Evolutionary conservation across 805 yeast species (phyloP).

Genomic region (Candida incommunis): DNA sequence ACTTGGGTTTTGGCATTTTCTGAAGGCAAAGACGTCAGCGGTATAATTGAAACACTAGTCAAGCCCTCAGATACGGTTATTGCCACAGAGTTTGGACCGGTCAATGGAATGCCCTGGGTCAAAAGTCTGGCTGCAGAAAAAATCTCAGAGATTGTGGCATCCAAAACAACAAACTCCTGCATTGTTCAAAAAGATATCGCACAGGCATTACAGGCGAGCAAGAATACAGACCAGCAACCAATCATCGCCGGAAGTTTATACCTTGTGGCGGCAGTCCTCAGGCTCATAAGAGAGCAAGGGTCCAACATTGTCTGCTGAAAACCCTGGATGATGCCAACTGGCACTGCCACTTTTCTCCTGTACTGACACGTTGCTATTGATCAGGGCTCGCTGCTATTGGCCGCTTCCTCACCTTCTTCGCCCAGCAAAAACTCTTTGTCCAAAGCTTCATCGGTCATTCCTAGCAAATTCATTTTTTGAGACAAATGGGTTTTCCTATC

Average conservation of each 20-base stretch:
- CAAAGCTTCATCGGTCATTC: background rate
- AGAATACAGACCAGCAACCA: background rate
- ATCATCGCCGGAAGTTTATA: constrained; percentile 1
- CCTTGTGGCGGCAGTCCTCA: background rate
- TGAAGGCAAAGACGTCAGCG: constrained; percentile 46
- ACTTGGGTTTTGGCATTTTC: constrained; percentile 66
- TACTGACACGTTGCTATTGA: too few relatives aligned
- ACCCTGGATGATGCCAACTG: too few relatives aligned
- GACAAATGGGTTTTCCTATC: background rate
- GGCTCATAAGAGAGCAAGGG: background rate
- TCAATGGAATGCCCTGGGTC: constrained; percentile 95
- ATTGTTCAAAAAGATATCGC: background rate
- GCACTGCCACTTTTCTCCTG: too few relatives aligned
- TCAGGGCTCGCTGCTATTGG: too few relatives aligned
- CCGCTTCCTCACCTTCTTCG: too few relatives aligned
- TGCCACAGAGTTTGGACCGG: constrained; percentile 48
- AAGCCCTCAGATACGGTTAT: constrained; percentile 39
- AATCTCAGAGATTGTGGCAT: constrained; percentile 12
- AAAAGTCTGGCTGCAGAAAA: constrained; percentile 27
- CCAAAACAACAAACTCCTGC: background rate
- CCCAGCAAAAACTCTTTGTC: background rate
- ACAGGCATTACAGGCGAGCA: background rate
- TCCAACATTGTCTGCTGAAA: too few relatives aligned
- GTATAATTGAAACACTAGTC: constrained; percentile 38
- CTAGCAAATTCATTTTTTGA: background rate